Percentiles rank a stretch among this genome's conserved stretches.
Evolutionary conservation across 331 rosid species (phyloP).

Genomic region (Cydonia oblonga): DNA sequence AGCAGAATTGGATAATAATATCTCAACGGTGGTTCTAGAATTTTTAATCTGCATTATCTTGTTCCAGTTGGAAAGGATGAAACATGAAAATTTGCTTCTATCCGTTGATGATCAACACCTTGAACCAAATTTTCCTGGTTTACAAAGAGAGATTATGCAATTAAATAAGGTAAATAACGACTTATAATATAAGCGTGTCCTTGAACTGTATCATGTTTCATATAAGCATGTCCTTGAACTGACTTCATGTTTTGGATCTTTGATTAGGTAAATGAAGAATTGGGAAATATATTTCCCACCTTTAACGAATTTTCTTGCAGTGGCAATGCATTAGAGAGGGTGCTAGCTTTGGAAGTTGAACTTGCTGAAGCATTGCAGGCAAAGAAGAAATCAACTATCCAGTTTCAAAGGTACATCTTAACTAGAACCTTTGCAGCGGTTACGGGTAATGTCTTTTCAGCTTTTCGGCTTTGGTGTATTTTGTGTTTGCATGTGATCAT

Average conservation of each 20-base stretch:
- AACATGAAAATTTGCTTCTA: conserved; percentile 53
- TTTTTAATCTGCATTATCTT: conserved; percentile 13
- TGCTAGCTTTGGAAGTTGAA: conserved; percentile 89
- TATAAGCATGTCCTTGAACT: neutral
- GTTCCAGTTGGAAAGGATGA: conserved; percentile 86
- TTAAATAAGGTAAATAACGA: conserved; percentile 53
- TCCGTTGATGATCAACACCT: conserved; percentile 31
- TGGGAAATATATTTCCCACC: conserved; percentile 61
- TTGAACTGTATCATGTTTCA: neutral
- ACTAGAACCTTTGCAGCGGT: neutral
- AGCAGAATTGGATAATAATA: neutral
- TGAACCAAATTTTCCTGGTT: conserved; percentile 46
- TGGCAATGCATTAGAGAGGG: conserved; percentile 92
- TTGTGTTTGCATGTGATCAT: neutral
- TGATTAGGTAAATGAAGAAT: conserved; percentile 73
- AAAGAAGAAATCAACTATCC: conserved; percentile 59
- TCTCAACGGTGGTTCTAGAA: no score
- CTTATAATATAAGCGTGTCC: neutral
- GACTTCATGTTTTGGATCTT: conserved; percentile 7
- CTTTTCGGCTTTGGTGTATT: neutral
- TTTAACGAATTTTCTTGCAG: conserved; percentile 47
- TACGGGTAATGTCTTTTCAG: neutral
- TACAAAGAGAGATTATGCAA: conserved; percentile 60
- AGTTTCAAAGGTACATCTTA: conserved; percentile 73
- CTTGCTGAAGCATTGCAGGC: conserved; percentile 84